Base-by-base conservation (phyloP, 1,284 basidiomycete genomes). In the Austropuccinia psidii region DNA sequence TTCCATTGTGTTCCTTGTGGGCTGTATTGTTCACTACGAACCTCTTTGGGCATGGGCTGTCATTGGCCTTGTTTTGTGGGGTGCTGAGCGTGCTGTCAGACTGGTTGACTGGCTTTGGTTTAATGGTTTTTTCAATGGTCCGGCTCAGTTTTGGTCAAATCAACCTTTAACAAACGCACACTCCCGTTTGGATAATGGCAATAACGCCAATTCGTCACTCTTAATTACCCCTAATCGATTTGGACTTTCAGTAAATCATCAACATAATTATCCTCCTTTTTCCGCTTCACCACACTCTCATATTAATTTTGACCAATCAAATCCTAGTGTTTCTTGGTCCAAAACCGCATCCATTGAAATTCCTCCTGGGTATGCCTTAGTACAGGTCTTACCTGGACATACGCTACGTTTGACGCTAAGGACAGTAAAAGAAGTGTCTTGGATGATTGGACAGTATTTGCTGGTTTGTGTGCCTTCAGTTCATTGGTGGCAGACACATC, bases 401-500 rank as follows among this genome's bases (percentile, higher is more conserved):
- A 91, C 88, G 2, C 81, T 93, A 21, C 87, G 91, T 24, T 80
- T 93, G 24, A 88, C 89, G 0, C 82, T 91, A 47, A 81, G 83
- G 0, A 72, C 92, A 52, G 47, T 65, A 13, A 54, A 68, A 45
- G 35, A 27, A 27, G n/a, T 35, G 21, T 75, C 76, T 62, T 93
- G 90, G 90, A 84, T 86, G 4, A 87, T 91, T 0, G 91, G 91
- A 4, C 89, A 91, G 79, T 88, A 90, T 80, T 86, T 92, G 76
- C 84, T 90, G 27, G 84, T 93, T 75, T 86, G 84, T 74, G 83
- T 92, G 6, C 91, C 91, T 0, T 84, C 84, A 24, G 83, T 93
- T 13, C 87, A 87, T 7, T 83, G 83, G 54, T 84, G 88, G 79
- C 86, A 88, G 61, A 86, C 87, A 2, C 91, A 93, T 79, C 91